Conservation (phyloP, 257 asterid genomes). For the Jaltomata sinuosa region DNA sequence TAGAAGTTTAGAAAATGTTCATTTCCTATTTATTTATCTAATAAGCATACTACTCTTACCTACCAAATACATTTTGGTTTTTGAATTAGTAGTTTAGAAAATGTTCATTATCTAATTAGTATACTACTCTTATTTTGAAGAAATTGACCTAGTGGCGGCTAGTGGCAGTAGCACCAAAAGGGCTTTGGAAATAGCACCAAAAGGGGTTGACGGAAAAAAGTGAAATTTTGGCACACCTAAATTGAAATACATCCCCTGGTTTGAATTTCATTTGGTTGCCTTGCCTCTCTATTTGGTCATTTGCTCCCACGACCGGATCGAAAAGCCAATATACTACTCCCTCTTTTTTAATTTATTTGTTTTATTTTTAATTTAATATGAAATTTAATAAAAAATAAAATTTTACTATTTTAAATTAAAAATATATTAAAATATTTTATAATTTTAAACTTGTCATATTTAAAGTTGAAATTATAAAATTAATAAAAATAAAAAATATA, state of each 20-base stretch:
- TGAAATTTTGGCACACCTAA: neutral
- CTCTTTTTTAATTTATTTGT: no score
- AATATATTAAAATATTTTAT: no score
- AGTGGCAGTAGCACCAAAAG: neutral
- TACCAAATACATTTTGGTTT: neutral
- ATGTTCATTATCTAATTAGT: neutral
- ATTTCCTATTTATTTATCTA: no score
- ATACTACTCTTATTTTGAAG: neutral
- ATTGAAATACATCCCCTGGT: neutral
- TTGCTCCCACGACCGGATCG: neutral
- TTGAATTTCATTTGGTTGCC: neutral
- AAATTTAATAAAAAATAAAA: no score
- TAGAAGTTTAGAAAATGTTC: neutral
- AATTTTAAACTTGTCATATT: no score
- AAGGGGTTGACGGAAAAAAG: neutral
- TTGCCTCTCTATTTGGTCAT: neutral
- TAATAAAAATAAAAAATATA: no score
- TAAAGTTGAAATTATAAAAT: no score
- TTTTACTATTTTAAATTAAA: no score
- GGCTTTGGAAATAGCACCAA: neutral
- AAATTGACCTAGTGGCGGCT: neutral
- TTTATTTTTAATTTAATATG: no score
- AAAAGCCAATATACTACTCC: neutral
- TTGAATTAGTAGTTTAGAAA: neutral
- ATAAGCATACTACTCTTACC: no score